Base-by-base conservation (phyloP, 371 early-diverging fungal genomes). In the Circinella umbellata region DNA sequence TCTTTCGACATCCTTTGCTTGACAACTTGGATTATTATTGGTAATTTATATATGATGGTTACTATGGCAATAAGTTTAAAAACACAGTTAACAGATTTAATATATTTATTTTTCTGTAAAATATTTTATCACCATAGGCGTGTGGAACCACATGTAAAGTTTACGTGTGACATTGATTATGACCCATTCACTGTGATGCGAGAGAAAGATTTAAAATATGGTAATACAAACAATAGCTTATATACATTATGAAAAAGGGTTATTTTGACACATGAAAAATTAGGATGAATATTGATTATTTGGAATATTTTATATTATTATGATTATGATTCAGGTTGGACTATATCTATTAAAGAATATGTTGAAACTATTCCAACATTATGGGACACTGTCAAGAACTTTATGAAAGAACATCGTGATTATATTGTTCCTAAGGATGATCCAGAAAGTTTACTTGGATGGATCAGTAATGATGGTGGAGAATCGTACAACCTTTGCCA, bases 121-220 rank as follows among this genome's bases (percentile, higher is more conserved):
- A 15, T 53, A 5, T 34, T 53, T 27, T 27, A 27, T 27, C 0
- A 27, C 27, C 36, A 13, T 55, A 95, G 96, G 97, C 82, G 99
- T 34, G 90, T 99, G 3, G 99, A 99, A 74, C 99, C 99, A 4
- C 93, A 89, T 38, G 97, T 97, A 14, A 83, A 90, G 55, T 96
- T 94, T 69, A 89, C 84, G 59, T 99, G 99, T 73, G 91, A 96
- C 63, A 82, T 99, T 35, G 91, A 91, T 68, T 91, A 93, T 76
- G 99, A 99, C 76, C 96, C 96, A 3, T 98, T 99, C 81, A 69
- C 76, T 69, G 92, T 86, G 71, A 94, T 96, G 94, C 78, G 84
- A 63, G 82, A 90, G 57, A 90, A 90, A 64, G 88, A 91, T 39
- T 87, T 94, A 67, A 88, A 91, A 70, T 99, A 98, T 73, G 94